phyloP scores from a whole-genome alignment of 2,329 filamentous ascomycete species.

The Exophiala phaeomuriformis region DNA sequence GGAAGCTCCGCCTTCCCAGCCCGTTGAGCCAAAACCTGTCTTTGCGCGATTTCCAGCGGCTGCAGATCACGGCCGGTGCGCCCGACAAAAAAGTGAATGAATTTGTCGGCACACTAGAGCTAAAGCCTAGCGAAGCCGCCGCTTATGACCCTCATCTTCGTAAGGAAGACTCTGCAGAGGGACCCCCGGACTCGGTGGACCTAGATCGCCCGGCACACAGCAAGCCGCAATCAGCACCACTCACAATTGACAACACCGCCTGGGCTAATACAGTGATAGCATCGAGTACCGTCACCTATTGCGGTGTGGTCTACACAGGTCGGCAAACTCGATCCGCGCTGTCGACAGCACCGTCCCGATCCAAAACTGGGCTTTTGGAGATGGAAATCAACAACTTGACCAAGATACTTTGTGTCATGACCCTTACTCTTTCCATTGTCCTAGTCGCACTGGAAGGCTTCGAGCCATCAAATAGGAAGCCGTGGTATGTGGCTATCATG shows the following conservation, averaged over 20 bases:
- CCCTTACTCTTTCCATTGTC: slow-evolving; percentile 74
- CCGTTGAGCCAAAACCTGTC: slow-evolving; percentile 74
- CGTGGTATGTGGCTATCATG: slow-evolving; percentile 96
- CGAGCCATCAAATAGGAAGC: slow-evolving; percentile 44
- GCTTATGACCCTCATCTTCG: slow-evolving; percentile 41
- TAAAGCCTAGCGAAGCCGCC: slow-evolving; percentile 51
- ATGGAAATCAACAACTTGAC: slow-evolving; percentile 95
- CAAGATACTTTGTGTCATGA: slow-evolving; percentile 89
- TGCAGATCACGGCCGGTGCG: slow-evolving; percentile 72
- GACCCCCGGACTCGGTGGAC: slow-evolving; percentile 5
- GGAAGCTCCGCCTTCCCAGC: slow-evolving; percentile 88
- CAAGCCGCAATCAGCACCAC: slow-evolving; percentile 51
- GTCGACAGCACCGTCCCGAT: slow-evolving; percentile 83
- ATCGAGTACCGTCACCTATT: slow-evolving; percentile 80
- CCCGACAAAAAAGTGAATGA: slow-evolving; percentile 93
- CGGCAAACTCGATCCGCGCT: slow-evolving; percentile 88
- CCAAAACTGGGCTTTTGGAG: slow-evolving; percentile 88
- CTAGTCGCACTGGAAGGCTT: slow-evolving; percentile 85
- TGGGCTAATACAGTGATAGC: slow-evolving; percentile 98
- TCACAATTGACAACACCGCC: slow-evolving; percentile 94
- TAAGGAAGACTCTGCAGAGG: slow-evolving; percentile 27
- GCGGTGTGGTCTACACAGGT: slow-evolving; percentile 89
- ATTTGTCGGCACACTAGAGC: slow-evolving; percentile 80
- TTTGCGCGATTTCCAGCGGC: slow-evolving; percentile 58
- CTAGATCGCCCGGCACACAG: slow-evolving; percentile 10